phyloP scores from a whole-genome alignment of 2,329 filamentous ascomycete species.

The Phyllosticta paracitricarpa region DNA sequence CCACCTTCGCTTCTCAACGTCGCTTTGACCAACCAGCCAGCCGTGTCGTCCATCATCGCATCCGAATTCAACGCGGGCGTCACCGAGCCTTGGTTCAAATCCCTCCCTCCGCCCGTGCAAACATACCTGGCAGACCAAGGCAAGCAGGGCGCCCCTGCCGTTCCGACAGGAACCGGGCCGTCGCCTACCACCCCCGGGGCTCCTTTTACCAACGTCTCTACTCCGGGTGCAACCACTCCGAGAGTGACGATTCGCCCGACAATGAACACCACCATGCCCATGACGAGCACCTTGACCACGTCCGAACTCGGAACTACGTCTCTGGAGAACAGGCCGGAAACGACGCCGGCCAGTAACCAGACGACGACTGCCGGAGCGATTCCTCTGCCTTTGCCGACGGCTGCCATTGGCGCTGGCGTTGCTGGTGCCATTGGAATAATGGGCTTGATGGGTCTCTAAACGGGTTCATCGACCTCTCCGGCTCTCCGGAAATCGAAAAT shows the following conservation, averaged over 20 bases:
- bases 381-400: slow-evolving; percentile 17
- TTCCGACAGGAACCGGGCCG: not conserved
- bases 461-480: not conserved
- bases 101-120: slow-evolving; percentile 36
- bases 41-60: slow-evolving; percentile 31
- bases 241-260: slow-evolving; percentile 15
- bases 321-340: slow-evolving; percentile 4
- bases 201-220: not conserved
- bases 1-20: slow-evolving; percentile 30
- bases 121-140: slow-evolving; percentile 24
- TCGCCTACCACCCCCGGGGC: not conserved
- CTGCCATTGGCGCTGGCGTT: slow-evolving; percentile 29
- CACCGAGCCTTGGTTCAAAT: slow-evolving; percentile 36
- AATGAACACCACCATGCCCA: slow-evolving; percentile 13
- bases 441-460: slow-evolving; percentile 33
- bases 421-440: slow-evolving; percentile 33
- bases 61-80: slow-evolving; percentile 34
- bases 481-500: not conserved
- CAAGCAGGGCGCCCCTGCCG: not conserved
- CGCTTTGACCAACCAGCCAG: slow-evolving; percentile 32
- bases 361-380: slow-evolving; percentile 12
- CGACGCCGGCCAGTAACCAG: not conserved
- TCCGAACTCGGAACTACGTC: slow-evolving; percentile 18
- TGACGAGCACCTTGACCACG: slow-evolving; percentile 14
- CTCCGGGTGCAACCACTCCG: slow-evolving; percentile 12